phyloP scores from a whole-genome alignment of 2,329 filamentous ascomycete genomes.

The Penicillium freii region DNA sequence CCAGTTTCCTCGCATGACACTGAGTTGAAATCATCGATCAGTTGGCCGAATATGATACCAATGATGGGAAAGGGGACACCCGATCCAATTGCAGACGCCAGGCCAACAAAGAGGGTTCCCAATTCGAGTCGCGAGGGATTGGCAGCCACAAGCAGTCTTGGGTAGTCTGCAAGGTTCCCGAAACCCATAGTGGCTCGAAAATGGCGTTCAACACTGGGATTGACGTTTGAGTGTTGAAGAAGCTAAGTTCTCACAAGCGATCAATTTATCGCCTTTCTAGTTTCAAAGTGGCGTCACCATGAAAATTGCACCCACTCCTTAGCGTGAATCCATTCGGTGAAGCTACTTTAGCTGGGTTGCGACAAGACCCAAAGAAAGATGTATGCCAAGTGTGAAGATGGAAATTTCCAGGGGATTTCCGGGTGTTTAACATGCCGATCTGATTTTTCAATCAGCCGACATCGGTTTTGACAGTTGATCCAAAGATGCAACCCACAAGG shows the following conservation, averaged over 20 bases:
- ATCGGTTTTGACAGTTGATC: constrained; percentile 14
- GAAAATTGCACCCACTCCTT: constrained; percentile 7
- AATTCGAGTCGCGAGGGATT: constrained; percentile 36
- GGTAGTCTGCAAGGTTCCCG: constrained; percentile 35
- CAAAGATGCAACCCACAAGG: constrained; percentile 10
- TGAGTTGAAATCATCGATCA: constrained; percentile 42
- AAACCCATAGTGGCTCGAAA: constrained; percentile 26
- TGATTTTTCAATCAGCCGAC: constrained; percentile 12
- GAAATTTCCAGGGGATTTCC: background rate
- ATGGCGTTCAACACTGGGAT: constrained; percentile 3
- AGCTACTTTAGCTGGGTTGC: constrained; percentile 1
- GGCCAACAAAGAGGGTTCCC: constrained; percentile 28
- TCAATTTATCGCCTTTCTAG: constrained; percentile 5
- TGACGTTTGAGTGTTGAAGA: constrained; percentile 11
- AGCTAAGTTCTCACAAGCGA: constrained; percentile 3
- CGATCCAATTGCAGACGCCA: constrained; percentile 34
- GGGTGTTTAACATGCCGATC: constrained; percentile 5
- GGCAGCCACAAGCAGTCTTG: constrained; percentile 38
- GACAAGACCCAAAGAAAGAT: background rate
- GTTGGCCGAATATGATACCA: constrained; percentile 41
- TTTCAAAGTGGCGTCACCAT: constrained; percentile 3
- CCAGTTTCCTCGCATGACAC: constrained; percentile 23
- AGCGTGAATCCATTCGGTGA: constrained; percentile 8
- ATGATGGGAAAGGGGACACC: constrained; percentile 44
- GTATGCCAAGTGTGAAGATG: constrained; percentile 5